Evolutionary conservation across 2,329 filamentous ascomycete species (phyloP), one percentile per base, ranked within the genome.

Genomic region (Aspergillus transmontanensis): DNA sequence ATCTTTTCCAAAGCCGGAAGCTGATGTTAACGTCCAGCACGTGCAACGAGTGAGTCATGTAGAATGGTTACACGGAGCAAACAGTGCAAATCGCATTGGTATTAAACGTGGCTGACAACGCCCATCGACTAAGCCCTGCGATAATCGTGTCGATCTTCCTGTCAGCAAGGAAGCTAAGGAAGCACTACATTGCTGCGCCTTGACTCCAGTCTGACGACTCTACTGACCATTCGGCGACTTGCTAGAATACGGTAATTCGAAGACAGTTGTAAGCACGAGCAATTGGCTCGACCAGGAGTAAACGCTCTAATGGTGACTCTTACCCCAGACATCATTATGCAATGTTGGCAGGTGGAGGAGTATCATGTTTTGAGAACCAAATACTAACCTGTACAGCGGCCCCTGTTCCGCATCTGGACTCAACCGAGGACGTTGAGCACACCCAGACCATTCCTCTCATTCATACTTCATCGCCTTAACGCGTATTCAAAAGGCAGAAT

Each of bases 41-140:
- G 51, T 54, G 51, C 30, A 14, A 46, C 46, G n/a, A 54, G 30
- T 53, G 50, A 34, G 51, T 54, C 32, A 54, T 32, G 46, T 32
- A 30, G 7, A 32, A 53, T 19, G 26, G 50, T 34, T 9, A 34
- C 51, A 26, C 30, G 9, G 11, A 30, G 30, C 51, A 54, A 54
- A 54, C 51, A 36, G 5, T 12, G 21, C 51, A 54, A 54, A 54
- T 21, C 12, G 11, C 45, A 16, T 26, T 7, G 45, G 12, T 28
- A 28, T 28, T 16, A 21, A 32, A 30, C 12, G 48, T 16, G 26
- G 39, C 34, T 36, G 34, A 36, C 34, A 36, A 36, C 14, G 34
- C 16, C 39, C 39, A 4, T 41, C 39, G 39, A 41, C 39, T 41
- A 46, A 46, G 43, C 43, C 43, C 43, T 46, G 43, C 43, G 21